Evolutionary conservation across 495 filamentous ascomycete species (phyloP).

Genomic region (Talaromyces trachyspermus): DNA sequence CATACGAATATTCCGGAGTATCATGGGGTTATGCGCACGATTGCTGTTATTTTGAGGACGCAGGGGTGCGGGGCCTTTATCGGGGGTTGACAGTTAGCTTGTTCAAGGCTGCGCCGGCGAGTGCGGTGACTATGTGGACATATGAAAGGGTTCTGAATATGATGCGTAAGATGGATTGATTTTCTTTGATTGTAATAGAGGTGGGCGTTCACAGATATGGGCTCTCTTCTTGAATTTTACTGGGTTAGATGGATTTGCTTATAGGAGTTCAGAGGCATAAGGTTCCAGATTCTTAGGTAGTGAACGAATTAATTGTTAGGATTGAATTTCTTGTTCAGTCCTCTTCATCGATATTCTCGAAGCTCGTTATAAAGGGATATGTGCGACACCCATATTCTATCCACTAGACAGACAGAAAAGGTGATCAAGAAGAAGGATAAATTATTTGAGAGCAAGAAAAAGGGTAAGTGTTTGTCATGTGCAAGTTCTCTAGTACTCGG

Average conservation of each 20-base stretch:
- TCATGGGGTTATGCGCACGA: slow-evolving; percentile 54
- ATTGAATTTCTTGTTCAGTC: background rate
- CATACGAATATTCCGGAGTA: slow-evolving; percentile 88
- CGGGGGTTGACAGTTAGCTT: slow-evolving; percentile 81
- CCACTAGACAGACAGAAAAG: background rate
- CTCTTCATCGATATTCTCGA: no score
- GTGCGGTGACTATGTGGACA: slow-evolving; percentile 97
- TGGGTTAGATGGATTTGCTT: no score
- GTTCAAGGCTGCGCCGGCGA: slow-evolving; percentile 89
- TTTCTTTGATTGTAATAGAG: background rate
- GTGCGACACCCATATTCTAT: slow-evolving; percentile 1
- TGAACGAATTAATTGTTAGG: no score
- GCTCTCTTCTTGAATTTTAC: no score
- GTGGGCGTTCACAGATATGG: no score
- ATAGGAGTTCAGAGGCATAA: no score
- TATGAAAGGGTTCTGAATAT: slow-evolving; percentile 69
- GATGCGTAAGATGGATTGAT: slow-evolving; percentile 32
- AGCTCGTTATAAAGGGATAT: slow-evolving; percentile 4
- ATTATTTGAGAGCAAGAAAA: background rate
- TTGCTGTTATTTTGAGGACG: slow-evolving; percentile 54
- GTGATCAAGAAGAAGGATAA: background rate
- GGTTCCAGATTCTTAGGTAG: no score
- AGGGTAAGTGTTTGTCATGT: background rate
- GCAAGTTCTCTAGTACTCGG: slow-evolving; percentile 53
- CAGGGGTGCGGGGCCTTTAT: slow-evolving; percentile 84